Evolutionary conservation across 2,329 filamentous ascomycete species (phyloP).

Genomic region (Cercospora sesami): DNA sequence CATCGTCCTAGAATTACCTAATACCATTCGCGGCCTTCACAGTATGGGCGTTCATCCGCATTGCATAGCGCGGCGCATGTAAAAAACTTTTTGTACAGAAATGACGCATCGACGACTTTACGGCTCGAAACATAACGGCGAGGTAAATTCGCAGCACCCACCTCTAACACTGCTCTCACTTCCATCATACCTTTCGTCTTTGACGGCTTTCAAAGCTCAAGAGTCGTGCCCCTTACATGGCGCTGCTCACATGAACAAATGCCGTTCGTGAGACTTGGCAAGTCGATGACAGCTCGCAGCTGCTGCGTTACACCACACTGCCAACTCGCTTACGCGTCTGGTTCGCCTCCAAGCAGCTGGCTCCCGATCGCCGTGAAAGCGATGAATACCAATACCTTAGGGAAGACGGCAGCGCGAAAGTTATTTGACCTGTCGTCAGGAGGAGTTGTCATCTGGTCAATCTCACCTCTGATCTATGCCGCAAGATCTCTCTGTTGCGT

Average conservation of each 20-base stretch:
- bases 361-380: neutral
- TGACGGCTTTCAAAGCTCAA: no score
- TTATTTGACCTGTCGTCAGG: no score
- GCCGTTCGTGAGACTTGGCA: no score
- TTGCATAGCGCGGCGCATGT: neutral
- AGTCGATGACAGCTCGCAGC: no score
- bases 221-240: no score
- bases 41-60: neutral
- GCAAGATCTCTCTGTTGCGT: neutral
- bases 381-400: neutral
- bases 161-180: neutral
- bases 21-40: neutral
- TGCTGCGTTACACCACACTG: neutral
- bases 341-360: neutral
- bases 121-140: neutral
- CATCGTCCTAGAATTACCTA: neutral
- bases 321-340: neutral
- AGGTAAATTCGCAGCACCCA: neutral
- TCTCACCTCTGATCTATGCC: no score
- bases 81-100: neutral
- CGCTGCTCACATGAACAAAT: no score
- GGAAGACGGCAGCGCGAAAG: no score
- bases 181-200: neutral
- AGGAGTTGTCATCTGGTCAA: neutral
- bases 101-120: slow-evolving; percentile 4